Conservation (phyloP, 441 rosid genomes). For the Erodium chrysanthum region DNA sequence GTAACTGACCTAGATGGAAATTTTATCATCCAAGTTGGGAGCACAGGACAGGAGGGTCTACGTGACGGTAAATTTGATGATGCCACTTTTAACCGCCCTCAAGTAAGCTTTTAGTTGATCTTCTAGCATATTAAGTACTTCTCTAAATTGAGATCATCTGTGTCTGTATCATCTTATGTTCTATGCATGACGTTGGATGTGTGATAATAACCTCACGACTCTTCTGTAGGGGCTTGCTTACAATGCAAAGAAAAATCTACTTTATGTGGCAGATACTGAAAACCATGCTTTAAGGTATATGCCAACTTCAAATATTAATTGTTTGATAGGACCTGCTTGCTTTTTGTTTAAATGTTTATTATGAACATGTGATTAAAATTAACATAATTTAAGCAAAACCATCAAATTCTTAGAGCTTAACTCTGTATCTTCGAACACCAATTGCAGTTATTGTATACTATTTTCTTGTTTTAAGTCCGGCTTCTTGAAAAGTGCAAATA, state of each 20-base stretch:
- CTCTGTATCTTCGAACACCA: neutral
- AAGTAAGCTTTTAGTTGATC: slow-evolving; percentile 33
- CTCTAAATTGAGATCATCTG: neutral
- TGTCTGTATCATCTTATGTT: slow-evolving; percentile 6
- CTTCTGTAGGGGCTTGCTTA: slow-evolving; percentile 76
- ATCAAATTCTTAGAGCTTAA: neutral
- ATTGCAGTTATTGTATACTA: neutral
- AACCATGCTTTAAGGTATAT: slow-evolving; percentile 86
- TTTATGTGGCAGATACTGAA: slow-evolving; percentile 91
- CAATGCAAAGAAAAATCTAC: slow-evolving; percentile 72
- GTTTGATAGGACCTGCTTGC: slow-evolving; percentile 7
- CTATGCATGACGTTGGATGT: neutral
- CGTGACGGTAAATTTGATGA: slow-evolving; percentile 78
- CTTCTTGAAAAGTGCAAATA: too few species aligned
- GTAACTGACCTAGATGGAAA: slow-evolving; percentile 85
- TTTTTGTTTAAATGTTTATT: neutral
- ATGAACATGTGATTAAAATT: neutral
- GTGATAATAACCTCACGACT: slow-evolving; percentile 10
- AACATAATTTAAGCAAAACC: neutral
- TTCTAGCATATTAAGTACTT: neutral
- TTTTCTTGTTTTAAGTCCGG: too few species aligned
- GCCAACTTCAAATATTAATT: slow-evolving; percentile 12
- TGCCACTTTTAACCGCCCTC: slow-evolving; percentile 79
- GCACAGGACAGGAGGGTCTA: slow-evolving; percentile 75
- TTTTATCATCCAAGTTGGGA: slow-evolving; percentile 71